Percentiles rank a stretch among this genome's conserved stretches.
Evolutionary conservation across 805 yeast species (phyloP).

Genomic region (Ogataea chonburiensis): DNA sequence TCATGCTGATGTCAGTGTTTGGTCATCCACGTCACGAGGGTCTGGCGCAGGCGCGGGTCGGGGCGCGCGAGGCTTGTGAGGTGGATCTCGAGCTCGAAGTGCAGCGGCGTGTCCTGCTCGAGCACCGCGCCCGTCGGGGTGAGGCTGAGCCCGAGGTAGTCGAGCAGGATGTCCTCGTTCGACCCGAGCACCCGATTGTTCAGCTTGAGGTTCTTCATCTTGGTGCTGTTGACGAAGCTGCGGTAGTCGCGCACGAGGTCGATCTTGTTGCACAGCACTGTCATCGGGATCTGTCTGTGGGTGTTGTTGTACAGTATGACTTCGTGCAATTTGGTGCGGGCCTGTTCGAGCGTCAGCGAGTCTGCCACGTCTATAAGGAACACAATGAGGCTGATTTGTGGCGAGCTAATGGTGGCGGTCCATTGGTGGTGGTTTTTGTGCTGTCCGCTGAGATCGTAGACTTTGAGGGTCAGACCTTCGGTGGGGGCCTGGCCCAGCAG

Average conservation of each 20-base stretch:
- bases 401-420: slow-evolving; percentile 16
- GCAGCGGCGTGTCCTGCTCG: slow-evolving; percentile 13
- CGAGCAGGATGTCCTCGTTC: slow-evolving; percentile 16
- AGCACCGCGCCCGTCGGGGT: slow-evolving; percentile 3
- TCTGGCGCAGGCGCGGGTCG: slow-evolving; percentile 3
- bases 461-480: slow-evolving; percentile 19
- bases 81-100: slow-evolving; percentile 26
- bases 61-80: slow-evolving; percentile 22
- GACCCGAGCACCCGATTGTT: slow-evolving; percentile 10
- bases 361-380: slow-evolving; percentile 34
- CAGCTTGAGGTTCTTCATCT: slow-evolving; percentile 10
- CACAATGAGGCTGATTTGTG: slow-evolving; percentile 22
- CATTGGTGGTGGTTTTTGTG: slow-evolving; percentile 26
- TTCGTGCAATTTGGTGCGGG: slow-evolving; percentile 24
- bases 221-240: slow-evolving; percentile 6
- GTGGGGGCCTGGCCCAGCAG: slow-evolving; percentile 1
- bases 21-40: slow-evolving; percentile 25
- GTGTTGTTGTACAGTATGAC: slow-evolving; percentile 22
- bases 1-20: slow-evolving; percentile 10
- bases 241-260: slow-evolving; percentile 27
- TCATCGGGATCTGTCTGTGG: slow-evolving; percentile 22
- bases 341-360: slow-evolving; percentile 24
- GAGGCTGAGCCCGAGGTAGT: slow-evolving; percentile 21
- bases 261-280: slow-evolving; percentile 32
- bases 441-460: slow-evolving; percentile 35